phyloP scores from a whole-genome alignment of 768 basidiomycete species.

The Lyophyllum semitale region DNA sequence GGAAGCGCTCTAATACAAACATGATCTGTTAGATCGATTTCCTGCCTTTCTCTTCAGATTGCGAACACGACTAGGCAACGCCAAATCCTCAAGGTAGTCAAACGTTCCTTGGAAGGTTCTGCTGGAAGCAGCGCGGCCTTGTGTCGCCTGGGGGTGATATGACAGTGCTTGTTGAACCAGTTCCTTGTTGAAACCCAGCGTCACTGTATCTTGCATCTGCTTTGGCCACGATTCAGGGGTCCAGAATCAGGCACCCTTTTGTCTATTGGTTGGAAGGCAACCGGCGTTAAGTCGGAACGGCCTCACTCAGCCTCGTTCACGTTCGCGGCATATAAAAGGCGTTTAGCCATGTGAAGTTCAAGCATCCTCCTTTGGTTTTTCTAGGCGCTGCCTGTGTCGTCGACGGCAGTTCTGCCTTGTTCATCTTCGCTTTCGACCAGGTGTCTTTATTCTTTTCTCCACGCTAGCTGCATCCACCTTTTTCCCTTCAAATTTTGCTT shows the following conservation, averaged over 20 bases:
- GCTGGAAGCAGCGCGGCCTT: background rate
- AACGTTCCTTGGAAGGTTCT: background rate
- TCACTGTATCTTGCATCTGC: no score
- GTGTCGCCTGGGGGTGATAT: background rate
- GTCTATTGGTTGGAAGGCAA: constrained; percentile 9
- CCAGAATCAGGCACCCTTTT: background rate
- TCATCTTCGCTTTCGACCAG: constrained; percentile 43
- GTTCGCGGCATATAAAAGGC: constrained; percentile 6
- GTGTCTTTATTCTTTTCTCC: constrained; percentile 34
- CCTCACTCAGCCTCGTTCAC: background rate
- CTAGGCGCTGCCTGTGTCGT: constrained; percentile 37
- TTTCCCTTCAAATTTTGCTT: constrained; percentile 14
- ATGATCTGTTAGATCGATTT: no score
- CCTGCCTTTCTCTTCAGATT: background rate
- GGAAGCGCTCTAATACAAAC: no score
- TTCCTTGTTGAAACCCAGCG: constrained; percentile 6
- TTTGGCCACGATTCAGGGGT: background rate
- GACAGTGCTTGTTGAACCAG: background rate
- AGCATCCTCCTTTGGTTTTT: constrained; percentile 15
- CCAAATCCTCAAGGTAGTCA: background rate
- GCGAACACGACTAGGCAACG: no score
- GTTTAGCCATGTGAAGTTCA: background rate
- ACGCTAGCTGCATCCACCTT: constrained; percentile 20
- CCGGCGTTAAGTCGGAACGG: constrained; percentile 13
- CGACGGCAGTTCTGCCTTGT: constrained; percentile 40